Evolutionary conservation across 2,329 filamentous ascomycete genomes (phyloP), one percentile per base, ranked within the genome.

Genomic region (Polychaeton citri): DNA sequence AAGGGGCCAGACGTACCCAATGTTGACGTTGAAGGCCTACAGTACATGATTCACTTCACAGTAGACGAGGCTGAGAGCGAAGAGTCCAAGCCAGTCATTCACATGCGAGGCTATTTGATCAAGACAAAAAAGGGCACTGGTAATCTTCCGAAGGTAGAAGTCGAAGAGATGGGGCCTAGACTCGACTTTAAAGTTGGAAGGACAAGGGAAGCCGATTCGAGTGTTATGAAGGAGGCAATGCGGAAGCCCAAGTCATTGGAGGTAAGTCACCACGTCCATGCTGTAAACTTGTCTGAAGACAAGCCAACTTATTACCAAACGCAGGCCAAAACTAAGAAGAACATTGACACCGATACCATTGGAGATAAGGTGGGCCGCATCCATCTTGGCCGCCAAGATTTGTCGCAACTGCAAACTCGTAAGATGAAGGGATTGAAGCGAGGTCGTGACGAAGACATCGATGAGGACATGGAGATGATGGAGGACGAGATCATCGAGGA

Each of bases 341-440:
- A 98, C 61, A 80, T 98, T 50, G 74, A 77, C 37, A 92, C 82
- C 38, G 87, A 96, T 59, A 63, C 78, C 30, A 85, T 98, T 65
- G 90, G 90, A 57, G 90, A 98, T 63, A 96, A 96, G 78, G 71
- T 96, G 45, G 90, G 88, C 44, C 79, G 86, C 49, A 81, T 98
- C 44, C 90, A 98, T 60, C 63, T 93, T 41, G 85, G 82, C 53
- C 85, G 80, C 66, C 86, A 95, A 63, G 86, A 98, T 63, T 71
- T 98, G 40, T 71, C 69, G 54, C 74, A 81, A 50, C 62, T 98
- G 61, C 90, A 98, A 69, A 92, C 87, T 36, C 79, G 90, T 55
- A 98, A 98, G 76, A 96, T 98, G 87, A 98, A 98, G 76, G 90
- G 87, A 47, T 62, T 98, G 48, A 98, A 96, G 74, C 72, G 90